phyloP scores from a whole-genome alignment of 495 filamentous ascomycete species.

The Acidomyces sp. region DNA sequence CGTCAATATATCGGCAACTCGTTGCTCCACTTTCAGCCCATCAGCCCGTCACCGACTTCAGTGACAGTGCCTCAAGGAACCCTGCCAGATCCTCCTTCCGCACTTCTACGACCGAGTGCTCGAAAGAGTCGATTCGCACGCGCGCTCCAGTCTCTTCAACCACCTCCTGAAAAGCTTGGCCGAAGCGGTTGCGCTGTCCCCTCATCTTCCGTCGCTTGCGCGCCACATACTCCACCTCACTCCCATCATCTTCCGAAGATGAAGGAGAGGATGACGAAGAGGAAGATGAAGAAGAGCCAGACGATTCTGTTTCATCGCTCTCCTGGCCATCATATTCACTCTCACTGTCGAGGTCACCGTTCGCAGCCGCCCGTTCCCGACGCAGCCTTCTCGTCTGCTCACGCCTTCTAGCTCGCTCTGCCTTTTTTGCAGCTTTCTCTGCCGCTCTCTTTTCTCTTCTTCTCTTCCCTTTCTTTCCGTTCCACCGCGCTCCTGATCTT shows the following conservation, averaged over 20 bases:
- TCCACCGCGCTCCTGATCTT: constrained; percentile 43
- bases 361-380: constrained; percentile 24
- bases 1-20: too few species aligned
- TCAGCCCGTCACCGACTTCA: constrained; percentile 82
- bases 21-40: too few species aligned
- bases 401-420: constrained; percentile 41
- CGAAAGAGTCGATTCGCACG: constrained; percentile 90
- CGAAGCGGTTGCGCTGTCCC: constrained; percentile 56
- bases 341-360: constrained; percentile 26
- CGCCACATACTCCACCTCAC: constrained; percentile 42
- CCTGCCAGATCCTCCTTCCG: constrained; percentile 84
- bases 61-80: constrained; percentile 82
- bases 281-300: not conserved
- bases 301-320: constrained; percentile 14
- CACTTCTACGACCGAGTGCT: constrained; percentile 93
- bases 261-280: not conserved
- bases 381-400: constrained; percentile 16
- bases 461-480: constrained; percentile 45
- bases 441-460: constrained; percentile 47
- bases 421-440: constrained; percentile 36
- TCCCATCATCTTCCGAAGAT: constrained; percentile 32
- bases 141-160: constrained; percentile 80
- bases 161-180: constrained; percentile 90
- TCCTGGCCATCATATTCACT: constrained; percentile 31
- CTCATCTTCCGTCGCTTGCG: constrained; percentile 46